Evolutionary conservation across 2,329 filamentous ascomycete genomes (phyloP), one percentile per base, ranked within the genome.

Genomic region (Monosporascus cannonballus): DNA sequence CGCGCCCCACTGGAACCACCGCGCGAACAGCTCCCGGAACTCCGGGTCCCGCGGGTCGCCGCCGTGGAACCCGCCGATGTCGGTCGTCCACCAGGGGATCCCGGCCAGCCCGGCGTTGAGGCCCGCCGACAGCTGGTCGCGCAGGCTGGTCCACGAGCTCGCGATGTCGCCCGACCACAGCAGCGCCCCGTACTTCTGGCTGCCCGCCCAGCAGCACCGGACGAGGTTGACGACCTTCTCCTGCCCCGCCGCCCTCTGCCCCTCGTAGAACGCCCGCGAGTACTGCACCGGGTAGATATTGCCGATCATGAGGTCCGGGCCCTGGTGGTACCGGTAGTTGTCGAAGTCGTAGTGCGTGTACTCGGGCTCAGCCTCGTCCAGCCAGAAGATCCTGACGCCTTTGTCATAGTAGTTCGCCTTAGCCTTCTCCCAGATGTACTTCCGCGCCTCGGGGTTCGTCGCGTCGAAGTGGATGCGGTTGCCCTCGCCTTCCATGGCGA

Each of bases 81-180:
- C 84, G 1, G 84, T 87, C 0, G 84, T 87, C 81, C 82, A 87
- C 83, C 83, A 86, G 0, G 82, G 77, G 9, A 87, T 74, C 0
- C 84, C 84, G 0, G 81, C 73, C 4, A 87, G 68, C 0, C 82
- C 84, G 79, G 86, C 85, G 61, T 85, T 84, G 20, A 87, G 69
- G 0, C 84, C 84, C 0, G 84, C 84, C 0, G 80, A 73, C 2
- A 87, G 69, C 63, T 87, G 83, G 53, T 80, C 76, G 3, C 79
- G 74, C 47, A 86, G 73, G 25, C 75, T 81, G 2, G 65, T 66
- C 84, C 84, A 87, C 0, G 79, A 83, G 0, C 77, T 82, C 0
- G 83, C 84, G 53, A 87, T 84, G 60, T 87, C 85, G 15, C 84
- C 84, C 49, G 76, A 80, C 85, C 85, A 87, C 1, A 87, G 80